Evolutionary conservation across 805 yeast species (phyloP).

Genomic region (Metschnikowia dekortorum): DNA sequence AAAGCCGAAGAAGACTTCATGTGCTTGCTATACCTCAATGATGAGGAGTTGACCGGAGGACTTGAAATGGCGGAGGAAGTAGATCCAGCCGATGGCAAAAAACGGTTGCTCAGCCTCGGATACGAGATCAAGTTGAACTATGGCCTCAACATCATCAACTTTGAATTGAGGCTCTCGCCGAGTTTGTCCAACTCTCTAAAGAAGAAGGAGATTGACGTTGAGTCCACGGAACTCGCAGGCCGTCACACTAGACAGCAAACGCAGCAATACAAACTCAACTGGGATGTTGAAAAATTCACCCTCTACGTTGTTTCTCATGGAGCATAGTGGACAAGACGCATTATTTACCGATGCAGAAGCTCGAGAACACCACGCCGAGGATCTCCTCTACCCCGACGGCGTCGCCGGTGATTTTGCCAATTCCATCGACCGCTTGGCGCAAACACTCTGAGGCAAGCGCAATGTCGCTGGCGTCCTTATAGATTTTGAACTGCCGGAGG

Average conservation of each 20-base stretch:
- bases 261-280: slow-evolving; percentile 41
- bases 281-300: slow-evolving; percentile 42
- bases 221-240: slow-evolving; percentile 25
- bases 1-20: slow-evolving; percentile 34
- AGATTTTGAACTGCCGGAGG: slow-evolving; percentile 54
- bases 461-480: slow-evolving; percentile 57
- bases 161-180: slow-evolving; percentile 40
- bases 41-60: slow-evolving; percentile 40
- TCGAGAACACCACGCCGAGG: slow-evolving; percentile 84
- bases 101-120: slow-evolving; percentile 12
- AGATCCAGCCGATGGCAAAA: slow-evolving; percentile 13
- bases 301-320: slow-evolving; percentile 27
- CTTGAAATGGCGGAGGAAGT: slow-evolving; percentile 40
- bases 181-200: slow-evolving; percentile 33
- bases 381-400: slow-evolving; percentile 87
- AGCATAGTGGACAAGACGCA: neutral
- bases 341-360: slow-evolving; percentile 89
- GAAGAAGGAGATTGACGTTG: slow-evolving; percentile 26
- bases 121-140: slow-evolving; percentile 44
- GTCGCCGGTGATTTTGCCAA: slow-evolving; percentile 90
- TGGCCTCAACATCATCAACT: slow-evolving; percentile 45
- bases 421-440: slow-evolving; percentile 71
- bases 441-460: slow-evolving; percentile 79
- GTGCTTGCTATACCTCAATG: slow-evolving; percentile 39
- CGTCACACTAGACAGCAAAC: slow-evolving; percentile 44